Percentiles rank a stretch among this genome's conserved stretches.
Conservation (phyloP, 2,329 filamentous ascomycete genomes). For the Ciborinia camelliae region DNA sequence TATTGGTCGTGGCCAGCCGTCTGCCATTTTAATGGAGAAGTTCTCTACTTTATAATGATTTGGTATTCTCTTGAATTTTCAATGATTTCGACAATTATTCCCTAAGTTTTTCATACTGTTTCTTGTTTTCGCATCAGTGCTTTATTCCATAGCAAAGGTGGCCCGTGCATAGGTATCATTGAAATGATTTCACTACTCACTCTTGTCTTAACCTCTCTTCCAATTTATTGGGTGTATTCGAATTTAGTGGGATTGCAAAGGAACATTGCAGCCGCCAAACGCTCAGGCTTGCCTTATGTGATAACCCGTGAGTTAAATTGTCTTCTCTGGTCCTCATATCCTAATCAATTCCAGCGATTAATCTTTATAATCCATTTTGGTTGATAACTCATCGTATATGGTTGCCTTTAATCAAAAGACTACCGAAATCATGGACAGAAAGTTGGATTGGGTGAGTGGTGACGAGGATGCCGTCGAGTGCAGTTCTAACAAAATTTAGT, state of each 20-base stretch:
- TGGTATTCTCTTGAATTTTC: background rate
- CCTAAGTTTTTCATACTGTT: background rate
- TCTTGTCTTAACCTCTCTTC: conserved; percentile 24
- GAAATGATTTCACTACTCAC: conserved; percentile 30
- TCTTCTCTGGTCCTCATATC: background rate
- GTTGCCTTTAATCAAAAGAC: conserved; percentile 51
- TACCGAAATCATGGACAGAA: conserved; percentile 55
- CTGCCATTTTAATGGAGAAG: background rate
- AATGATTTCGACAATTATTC: background rate
- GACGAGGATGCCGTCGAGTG: background rate
- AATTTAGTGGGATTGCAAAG: conserved; percentile 38
- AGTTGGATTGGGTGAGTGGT: conserved; percentile 56
- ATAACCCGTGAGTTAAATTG: conserved; percentile 48
- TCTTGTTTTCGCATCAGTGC: background rate
- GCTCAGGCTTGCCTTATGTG: conserved; percentile 51
- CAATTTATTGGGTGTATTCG: conserved; percentile 29
- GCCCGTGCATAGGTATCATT: conserved; percentile 1
- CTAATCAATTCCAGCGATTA: conserved; percentile 42
- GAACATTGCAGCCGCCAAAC: conserved; percentile 51
- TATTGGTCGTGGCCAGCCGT: background rate
- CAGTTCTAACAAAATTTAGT: conserved; percentile 37
- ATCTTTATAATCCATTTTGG: conserved; percentile 52
- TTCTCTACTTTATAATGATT: background rate
- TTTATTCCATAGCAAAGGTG: background rate
- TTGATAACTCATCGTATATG: conserved; percentile 52